These are phyloP conservation scores for Herpetospermum pedunculosum DNA, from an alignment of 306 rosid genomes.

Conservation along the genomic window DNA sequence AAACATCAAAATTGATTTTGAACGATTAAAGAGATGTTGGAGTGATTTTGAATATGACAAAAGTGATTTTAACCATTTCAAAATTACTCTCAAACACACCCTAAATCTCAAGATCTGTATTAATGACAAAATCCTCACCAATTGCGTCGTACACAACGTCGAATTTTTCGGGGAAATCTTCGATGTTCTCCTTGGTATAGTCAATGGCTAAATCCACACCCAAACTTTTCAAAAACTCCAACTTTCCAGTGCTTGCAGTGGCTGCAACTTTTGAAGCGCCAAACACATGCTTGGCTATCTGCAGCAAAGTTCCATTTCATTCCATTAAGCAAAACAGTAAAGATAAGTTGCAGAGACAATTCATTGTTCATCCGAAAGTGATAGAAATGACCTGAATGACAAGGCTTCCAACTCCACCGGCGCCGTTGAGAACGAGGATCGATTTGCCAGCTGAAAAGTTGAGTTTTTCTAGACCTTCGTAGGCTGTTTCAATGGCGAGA, in stretches of 20 bases:
- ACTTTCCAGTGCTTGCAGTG: slow-evolving; percentile 68
- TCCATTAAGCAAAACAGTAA: not conserved
- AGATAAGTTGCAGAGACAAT: not conserved
- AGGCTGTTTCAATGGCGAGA: slow-evolving; percentile 86
- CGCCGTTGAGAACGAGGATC: slow-evolving; percentile 74
- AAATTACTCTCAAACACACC: too few species aligned
- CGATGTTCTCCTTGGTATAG: slow-evolving; percentile 77
- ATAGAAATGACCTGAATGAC: slow-evolving; percentile 67
- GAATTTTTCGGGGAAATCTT: slow-evolving; percentile 72
- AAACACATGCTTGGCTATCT: slow-evolving; percentile 88
- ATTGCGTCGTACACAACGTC: slow-evolving; percentile 86
- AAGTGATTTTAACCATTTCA: too few species aligned
- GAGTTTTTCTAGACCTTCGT: slow-evolving; percentile 70
- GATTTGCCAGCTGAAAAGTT: slow-evolving; percentile 84
- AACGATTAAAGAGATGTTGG: too few species aligned
- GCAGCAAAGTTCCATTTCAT: slow-evolving; percentile 1
- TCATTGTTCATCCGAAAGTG: not conserved
- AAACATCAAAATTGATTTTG: too few species aligned
- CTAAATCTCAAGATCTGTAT: not conserved
- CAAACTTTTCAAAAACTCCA: slow-evolving; percentile 70
- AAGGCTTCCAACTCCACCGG: slow-evolving; percentile 94
- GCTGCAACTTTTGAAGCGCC: slow-evolving; percentile 91
- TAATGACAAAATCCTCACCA: slow-evolving; percentile 37
- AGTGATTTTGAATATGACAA: too few species aligned
- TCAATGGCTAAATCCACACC: slow-evolving; percentile 88